These are phyloP conservation scores for Lactarius pseudohatsudake DNA, from an alignment of 768 basidiomycete species.

Conservation along the genomic window DNA sequence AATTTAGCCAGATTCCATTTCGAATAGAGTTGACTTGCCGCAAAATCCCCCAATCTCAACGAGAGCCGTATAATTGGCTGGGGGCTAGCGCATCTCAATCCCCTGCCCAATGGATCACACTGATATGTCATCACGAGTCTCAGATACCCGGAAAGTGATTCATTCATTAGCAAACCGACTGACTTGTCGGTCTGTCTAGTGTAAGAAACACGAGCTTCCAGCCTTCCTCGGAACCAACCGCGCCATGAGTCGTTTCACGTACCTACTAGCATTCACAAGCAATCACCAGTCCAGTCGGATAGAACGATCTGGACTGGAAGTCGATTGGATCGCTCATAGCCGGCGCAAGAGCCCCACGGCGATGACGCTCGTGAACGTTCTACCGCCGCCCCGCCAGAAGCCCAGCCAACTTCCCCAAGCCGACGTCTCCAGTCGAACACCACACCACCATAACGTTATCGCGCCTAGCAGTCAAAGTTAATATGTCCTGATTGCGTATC, in stretches of 20 bases:
- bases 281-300: conserved; percentile 4
- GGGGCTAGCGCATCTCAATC: conserved; percentile 11
- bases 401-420: conserved; percentile 3
- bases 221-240: conserved; percentile 18
- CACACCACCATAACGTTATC: conserved; percentile 25
- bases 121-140: conserved; percentile 21
- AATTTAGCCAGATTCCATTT: conserved; percentile 21
- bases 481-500: conserved; percentile 28
- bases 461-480: conserved; percentile 21
- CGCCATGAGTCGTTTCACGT: conserved; percentile 7
- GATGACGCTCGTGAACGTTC: conserved; percentile 19
- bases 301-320: conserved; percentile 10
- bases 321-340: conserved; percentile 9
- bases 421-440: conserved; percentile 25
- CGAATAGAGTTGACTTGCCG: conserved; percentile 30
- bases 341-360: conserved; percentile 3
- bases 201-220: conserved; percentile 26
- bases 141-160: conserved; percentile 20
- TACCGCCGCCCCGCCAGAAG: conserved; percentile 29
- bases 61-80: conserved; percentile 16
- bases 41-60: conserved; percentile 13
- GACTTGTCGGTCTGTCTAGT: conserved; percentile 19
- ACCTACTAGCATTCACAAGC: conserved; percentile 4
- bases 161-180: conserved; percentile 27
- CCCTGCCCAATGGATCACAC: conserved; percentile 23